A percentile compares a stretch with the other conserved stretches of the same genome.
Evolutionary conservation across 1,284 basidiomycete genomes (phyloP).

Genomic region (Cystobasidiaceae sp.): DNA sequence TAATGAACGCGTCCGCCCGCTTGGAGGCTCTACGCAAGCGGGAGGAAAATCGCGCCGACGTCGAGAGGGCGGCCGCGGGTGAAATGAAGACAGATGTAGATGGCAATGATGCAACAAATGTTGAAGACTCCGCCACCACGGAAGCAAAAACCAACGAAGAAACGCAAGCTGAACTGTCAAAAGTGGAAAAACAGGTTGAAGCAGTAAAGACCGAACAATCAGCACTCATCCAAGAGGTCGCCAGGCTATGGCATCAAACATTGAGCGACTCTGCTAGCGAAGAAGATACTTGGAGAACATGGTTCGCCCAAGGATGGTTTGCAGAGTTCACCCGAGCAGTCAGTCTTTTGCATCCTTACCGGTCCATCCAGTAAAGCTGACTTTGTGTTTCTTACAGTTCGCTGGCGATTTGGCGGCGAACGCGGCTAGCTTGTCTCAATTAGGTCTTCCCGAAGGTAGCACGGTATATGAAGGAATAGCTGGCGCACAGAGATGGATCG

Average conservation of each 20-base stretch:
- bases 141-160: conserved; percentile 51
- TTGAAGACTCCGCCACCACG: conserved; percentile 61
- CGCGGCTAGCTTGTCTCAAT: neutral
- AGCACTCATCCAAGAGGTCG: conserved; percentile 64
- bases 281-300: conserved; percentile 65
- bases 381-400: neutral
- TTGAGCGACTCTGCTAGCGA: conserved; percentile 54
- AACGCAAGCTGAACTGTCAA: conserved; percentile 62
- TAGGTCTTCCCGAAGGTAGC: conserved; percentile 6
- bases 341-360: conserved; percentile 44
- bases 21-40: conserved; percentile 71
- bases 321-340: conserved; percentile 74
- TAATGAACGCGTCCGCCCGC: conserved; percentile 66
- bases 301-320: conserved; percentile 83
- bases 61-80: conserved; percentile 33
- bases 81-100: conserved; percentile 23
- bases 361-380: neutral
- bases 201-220: conserved; percentile 64
- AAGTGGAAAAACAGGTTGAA: conserved; percentile 65
- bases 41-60: conserved; percentile 57
- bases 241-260: conserved; percentile 56
- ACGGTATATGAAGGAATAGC: conserved; percentile 16
- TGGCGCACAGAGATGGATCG: conserved; percentile 24
- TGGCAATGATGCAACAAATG: conserved; percentile 11
- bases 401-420: conserved; percentile 9